Conservation (phyloP, 2,329 filamentous ascomycete species). For the Tolypocladium cylindrosporum region DNA sequence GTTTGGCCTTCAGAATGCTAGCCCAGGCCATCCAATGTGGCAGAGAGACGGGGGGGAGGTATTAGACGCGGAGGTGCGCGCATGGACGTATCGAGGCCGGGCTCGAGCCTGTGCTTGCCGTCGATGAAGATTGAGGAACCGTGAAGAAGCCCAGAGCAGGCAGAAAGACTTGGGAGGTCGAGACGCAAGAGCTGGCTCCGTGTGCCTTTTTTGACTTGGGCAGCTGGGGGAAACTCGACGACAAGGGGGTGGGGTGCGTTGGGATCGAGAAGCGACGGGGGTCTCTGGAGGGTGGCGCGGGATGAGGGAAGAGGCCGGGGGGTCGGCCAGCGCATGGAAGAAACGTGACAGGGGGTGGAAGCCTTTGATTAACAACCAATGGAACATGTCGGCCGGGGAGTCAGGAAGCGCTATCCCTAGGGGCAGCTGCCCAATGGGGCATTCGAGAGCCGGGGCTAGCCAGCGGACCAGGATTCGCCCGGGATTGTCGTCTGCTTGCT, state of each 20-base stretch:
- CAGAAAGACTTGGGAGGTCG: neutral
- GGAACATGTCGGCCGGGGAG: slow-evolving; percentile 22
- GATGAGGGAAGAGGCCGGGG: slow-evolving; percentile 16
- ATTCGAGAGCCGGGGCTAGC: slow-evolving; percentile 36
- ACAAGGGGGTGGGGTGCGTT: slow-evolving; percentile 2
- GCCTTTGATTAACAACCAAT: slow-evolving; percentile 45
- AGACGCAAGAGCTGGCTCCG: neutral
- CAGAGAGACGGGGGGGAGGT: neutral
- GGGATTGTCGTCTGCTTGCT: slow-evolving; percentile 16
- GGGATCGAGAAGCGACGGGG: neutral
- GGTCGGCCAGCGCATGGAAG: slow-evolving; percentile 36
- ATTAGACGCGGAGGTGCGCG: neutral
- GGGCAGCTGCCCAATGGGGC: slow-evolving; percentile 40
- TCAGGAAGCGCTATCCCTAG: slow-evolving; percentile 23
- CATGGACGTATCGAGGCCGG: neutral
- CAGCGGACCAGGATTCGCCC: slow-evolving; percentile 28
- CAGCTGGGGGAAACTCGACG: slow-evolving; percentile 2
- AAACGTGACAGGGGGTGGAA: slow-evolving; percentile 38
- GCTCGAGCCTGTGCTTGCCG: neutral
- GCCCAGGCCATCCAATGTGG: neutral
- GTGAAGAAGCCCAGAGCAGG: neutral
- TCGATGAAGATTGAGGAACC: slow-evolving; percentile 2
- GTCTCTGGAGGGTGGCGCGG: slow-evolving; percentile 11
- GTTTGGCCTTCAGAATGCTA: neutral
- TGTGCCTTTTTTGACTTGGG: slow-evolving; percentile 6